These are phyloP conservation scores for Brettanomyces custersianus DNA, from an alignment of 805 yeast species.

Conservation along the genomic window DNA sequence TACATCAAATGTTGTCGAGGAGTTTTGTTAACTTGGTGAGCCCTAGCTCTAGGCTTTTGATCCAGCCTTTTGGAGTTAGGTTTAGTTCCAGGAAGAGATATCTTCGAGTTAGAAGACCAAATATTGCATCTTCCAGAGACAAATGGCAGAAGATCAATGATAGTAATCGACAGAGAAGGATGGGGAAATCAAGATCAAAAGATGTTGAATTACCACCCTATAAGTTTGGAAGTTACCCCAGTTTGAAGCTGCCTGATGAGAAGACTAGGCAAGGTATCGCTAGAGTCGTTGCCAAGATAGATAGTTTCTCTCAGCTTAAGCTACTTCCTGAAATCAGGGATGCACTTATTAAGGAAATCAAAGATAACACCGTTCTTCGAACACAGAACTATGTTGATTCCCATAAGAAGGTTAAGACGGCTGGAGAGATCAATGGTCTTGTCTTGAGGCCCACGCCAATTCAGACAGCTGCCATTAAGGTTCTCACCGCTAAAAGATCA, in stretches of 20 bases:
- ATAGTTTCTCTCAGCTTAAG: conserved; percentile 56
- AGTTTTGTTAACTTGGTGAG: too few relatives aligned
- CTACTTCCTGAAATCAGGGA: conserved; percentile 59
- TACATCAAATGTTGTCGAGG: too few relatives aligned
- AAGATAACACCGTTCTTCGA: conserved; percentile 32
- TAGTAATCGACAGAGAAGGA: not conserved
- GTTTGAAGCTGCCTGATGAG: conserved; percentile 33
- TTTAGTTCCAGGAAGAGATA: too few relatives aligned
- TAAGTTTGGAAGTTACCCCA: conserved; percentile 41
- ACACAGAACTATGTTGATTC: conserved; percentile 24
- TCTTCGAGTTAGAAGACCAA: too few relatives aligned
- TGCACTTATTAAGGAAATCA: conserved; percentile 48
- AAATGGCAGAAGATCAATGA: conserved; percentile 1
- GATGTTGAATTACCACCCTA: conserved; percentile 17
- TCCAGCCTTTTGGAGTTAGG: too few relatives aligned
- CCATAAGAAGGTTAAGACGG: conserved; percentile 23
- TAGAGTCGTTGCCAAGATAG: conserved; percentile 41
- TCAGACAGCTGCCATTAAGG: conserved; percentile 66
- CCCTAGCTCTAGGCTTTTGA: too few relatives aligned
- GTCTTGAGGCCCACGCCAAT: conserved; percentile 64
- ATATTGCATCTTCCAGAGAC: conserved; percentile 8
- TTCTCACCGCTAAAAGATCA: conserved; percentile 35
- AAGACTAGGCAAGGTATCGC: conserved; percentile 25
- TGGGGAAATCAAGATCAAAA: not conserved
- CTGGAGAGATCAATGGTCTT: conserved; percentile 26